Evolutionary conservation across 2,329 filamentous ascomycete genomes (phyloP).

Genomic region (Fusarium oxysporum): DNA sequence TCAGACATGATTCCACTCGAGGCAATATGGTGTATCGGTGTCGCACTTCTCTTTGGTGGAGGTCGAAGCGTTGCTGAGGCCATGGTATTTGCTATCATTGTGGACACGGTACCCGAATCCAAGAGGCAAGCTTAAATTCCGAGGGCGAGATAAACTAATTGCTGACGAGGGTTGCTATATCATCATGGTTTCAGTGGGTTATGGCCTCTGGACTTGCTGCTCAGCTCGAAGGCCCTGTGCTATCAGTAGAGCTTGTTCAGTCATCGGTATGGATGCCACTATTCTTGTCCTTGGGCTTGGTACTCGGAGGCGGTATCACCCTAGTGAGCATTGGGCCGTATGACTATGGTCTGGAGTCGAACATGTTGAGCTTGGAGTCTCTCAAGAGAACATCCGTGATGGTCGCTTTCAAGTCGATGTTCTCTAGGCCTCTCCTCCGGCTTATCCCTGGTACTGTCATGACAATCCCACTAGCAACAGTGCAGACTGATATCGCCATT

Average conservation of each 20-base stretch:
- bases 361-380: background rate
- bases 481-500: conserved; percentile 39
- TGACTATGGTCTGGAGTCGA: background rate
- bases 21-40: conserved; percentile 43
- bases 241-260: conserved; percentile 32
- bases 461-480: conserved; percentile 35
- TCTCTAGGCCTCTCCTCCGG: conserved; percentile 35
- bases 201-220: conserved; percentile 38
- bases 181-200: conserved; percentile 44
- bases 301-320: conserved; percentile 26
- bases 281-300: conserved; percentile 34
- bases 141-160: background rate
- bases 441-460: conserved; percentile 43
- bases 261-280: conserved; percentile 38
- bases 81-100: conserved; percentile 46
- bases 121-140: conserved; percentile 24
- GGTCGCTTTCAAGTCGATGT: conserved; percentile 23
- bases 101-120: conserved; percentile 27
- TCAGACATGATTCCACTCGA: conserved; percentile 35
- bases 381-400: background rate
- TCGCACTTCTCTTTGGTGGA: conserved; percentile 41
- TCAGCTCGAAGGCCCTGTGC: conserved; percentile 35
- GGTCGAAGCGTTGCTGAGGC: conserved; percentile 44
- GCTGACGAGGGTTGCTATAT: conserved; percentile 12
- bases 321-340: conserved; percentile 4